Base-by-base conservation (phyloP, 441 rosid species). In the Kokia cookei region DNA sequence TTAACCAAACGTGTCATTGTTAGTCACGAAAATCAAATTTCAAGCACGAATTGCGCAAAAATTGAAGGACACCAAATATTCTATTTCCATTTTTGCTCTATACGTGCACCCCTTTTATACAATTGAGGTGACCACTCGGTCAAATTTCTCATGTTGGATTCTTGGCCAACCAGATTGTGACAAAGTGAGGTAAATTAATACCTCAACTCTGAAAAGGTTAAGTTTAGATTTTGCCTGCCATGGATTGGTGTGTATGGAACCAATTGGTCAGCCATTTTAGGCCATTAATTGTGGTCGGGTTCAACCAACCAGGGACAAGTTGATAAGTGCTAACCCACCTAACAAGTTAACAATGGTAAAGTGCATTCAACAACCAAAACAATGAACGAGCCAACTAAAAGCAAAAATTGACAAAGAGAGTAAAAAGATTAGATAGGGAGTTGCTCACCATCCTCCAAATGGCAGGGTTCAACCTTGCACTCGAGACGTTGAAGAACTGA, bases 371-470 rank as follows among this genome's bases (percentile, higher is more conserved):
- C 40, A 14, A 67, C 27, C 15, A 50, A 27, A 11, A 26, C 32
- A 50, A 32, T 13, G 14, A 14, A 27, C 29, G 7, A 8, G 51
- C 63, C 63, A 70, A 70, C 73, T 40, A 55, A 22, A 70, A 70
- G 51, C 22, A 55, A 22, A 70, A 35, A 29, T 54, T 35, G 37
- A 9, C 24, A 65, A 32, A 32, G 5, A 17, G 13, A 45, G 65
- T 1, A 4, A 3, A 32, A 65, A 6, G 4, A 4, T 4, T 5
- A 29, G 65, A 54, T 7, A 27, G 10, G 27, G 3, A 45, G 43
- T 22, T 73, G 74, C 83, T 76, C 35, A 93, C 97, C 93, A 63
- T 75, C 59, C 79, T 84, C 97, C 96, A 91, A 51, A 67, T 69
- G 58, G 84, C 79, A 1, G 88, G 86, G 32, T 72, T 59, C 87